Conservation (phyloP, 768 basidiomycete species). For the Lactarius vividus region DNA sequence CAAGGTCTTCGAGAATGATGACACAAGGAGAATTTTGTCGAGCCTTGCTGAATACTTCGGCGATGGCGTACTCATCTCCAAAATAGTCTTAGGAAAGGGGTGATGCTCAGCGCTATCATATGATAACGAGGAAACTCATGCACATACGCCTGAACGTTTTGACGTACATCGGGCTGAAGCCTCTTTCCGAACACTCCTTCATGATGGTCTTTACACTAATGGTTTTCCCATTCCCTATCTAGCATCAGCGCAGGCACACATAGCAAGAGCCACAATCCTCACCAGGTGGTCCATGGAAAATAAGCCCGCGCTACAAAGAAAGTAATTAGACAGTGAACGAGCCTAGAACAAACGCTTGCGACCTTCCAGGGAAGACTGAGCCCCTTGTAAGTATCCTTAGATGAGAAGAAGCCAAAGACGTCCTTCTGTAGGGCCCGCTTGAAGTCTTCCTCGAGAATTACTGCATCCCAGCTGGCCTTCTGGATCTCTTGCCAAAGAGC, state of each 20-base stretch:
- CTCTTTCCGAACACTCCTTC: slow-evolving; percentile 62
- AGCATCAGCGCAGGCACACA: background rate
- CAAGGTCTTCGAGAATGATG: slow-evolving; percentile 63
- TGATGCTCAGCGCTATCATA: background rate
- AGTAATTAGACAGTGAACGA: background rate
- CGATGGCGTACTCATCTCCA: slow-evolving; percentile 69
- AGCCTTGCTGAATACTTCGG: slow-evolving; percentile 68
- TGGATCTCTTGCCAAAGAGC: slow-evolving; percentile 51
- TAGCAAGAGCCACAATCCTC: slow-evolving; percentile 15
- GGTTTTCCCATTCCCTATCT: slow-evolving; percentile 75
- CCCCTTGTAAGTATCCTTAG: slow-evolving; percentile 68
- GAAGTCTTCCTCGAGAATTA: slow-evolving; percentile 67
- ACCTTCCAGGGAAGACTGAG: slow-evolving; percentile 83
- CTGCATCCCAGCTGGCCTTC: slow-evolving; percentile 67
- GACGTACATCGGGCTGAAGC: slow-evolving; percentile 73
- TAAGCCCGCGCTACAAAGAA: slow-evolving; percentile 63
- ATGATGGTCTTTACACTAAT: slow-evolving; percentile 82
- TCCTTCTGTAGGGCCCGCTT: slow-evolving; percentile 71
- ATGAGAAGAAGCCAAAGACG: slow-evolving; percentile 75
- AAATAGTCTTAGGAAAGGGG: slow-evolving; percentile 37
- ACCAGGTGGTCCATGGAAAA: slow-evolving; percentile 83
- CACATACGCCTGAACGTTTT: slow-evolving; percentile 70
- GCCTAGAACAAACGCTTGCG: background rate
- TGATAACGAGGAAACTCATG: background rate
- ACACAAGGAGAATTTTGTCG: slow-evolving; percentile 67